A percentile compares a stretch with the other conserved stretches of the same genome.
These are phyloP conservation scores for Mitragyna speciosa DNA, from an alignment of 257 asterid genomes.

Conservation along the genomic window DNA sequence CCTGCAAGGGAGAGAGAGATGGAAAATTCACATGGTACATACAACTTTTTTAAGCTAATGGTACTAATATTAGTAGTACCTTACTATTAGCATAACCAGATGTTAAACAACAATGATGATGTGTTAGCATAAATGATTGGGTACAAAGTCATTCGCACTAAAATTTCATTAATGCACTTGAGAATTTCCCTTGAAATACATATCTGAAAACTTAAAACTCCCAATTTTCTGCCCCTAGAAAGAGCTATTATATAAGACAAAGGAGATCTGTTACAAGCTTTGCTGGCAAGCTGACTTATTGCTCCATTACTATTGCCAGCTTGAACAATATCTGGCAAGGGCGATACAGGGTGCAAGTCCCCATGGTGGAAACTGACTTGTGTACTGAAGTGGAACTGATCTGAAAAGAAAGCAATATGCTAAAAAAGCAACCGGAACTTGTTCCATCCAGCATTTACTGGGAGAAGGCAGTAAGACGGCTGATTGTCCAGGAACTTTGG, in stretches of 20 bases:
- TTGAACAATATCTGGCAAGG: not conserved
- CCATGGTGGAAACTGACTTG: not conserved
- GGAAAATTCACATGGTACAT: too few relatives aligned
- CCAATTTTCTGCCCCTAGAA: not conserved
- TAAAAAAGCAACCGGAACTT: not conserved
- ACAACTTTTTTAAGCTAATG: too few relatives aligned
- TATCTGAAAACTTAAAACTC: not conserved
- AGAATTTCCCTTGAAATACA: too few relatives aligned
- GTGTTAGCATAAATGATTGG: too few relatives aligned
- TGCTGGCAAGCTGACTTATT: not conserved
- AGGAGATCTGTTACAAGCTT: not conserved
- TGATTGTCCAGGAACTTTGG: not conserved
- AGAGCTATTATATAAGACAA: not conserved
- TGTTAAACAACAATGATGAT: too few relatives aligned
- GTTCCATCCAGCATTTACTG: not conserved
- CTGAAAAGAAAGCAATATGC: too few relatives aligned
- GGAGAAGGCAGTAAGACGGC: not conserved
- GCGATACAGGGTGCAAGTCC: not conserved
- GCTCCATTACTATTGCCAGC: too few relatives aligned
- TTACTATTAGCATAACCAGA: too few relatives aligned
- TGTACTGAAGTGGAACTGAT: too few relatives aligned
- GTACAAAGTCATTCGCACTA: too few relatives aligned
- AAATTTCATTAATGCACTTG: too few relatives aligned
- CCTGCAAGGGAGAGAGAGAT: conserved; percentile 41
- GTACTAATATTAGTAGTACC: too few relatives aligned